Conservation (phyloP, 2,329 filamentous ascomycete species). For the Curvularia lunata region DNA sequence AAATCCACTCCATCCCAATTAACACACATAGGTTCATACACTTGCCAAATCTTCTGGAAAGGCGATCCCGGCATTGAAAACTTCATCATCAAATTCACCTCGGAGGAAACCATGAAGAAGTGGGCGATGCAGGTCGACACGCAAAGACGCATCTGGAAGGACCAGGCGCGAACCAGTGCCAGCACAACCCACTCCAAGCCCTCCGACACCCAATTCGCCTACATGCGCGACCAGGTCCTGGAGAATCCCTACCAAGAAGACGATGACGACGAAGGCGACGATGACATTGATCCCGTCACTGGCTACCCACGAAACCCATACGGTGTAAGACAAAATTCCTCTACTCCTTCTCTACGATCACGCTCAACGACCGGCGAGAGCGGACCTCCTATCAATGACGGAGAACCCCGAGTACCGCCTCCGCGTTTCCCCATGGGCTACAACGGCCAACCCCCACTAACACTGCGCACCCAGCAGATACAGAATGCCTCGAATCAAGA, state of each 20-base stretch:
- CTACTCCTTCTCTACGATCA: conserved; percentile 75
- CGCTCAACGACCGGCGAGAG: conserved; percentile 79
- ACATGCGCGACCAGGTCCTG: conserved; percentile 73
- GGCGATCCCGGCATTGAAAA: conserved; percentile 95
- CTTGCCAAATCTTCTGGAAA: conserved; percentile 98
- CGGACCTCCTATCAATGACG: conserved; percentile 56
- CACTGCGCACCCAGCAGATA: conserved; percentile 69
- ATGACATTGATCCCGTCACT: conserved; percentile 50
- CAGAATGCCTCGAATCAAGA: conserved; percentile 74
- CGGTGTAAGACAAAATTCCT: conserved; percentile 69
- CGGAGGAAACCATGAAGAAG: conserved; percentile 91
- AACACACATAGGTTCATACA: conserved; percentile 74
- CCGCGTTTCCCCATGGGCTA: conserved; percentile 72
- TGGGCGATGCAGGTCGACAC: conserved; percentile 82
- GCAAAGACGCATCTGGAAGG: conserved; percentile 66
- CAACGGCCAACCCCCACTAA: conserved; percentile 63
- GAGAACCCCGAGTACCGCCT: conserved; percentile 63
- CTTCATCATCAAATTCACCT: conserved; percentile 91
- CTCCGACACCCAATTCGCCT: conserved; percentile 77
- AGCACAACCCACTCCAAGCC: conserved; percentile 58
- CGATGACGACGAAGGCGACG: conserved; percentile 63
- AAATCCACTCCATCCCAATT: not conserved
- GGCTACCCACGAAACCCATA: conserved; percentile 55
- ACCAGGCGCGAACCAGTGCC: conserved; percentile 59
- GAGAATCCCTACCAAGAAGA: conserved; percentile 81